These are phyloP conservation scores for Crucibulum laeve DNA, from an alignment of 768 basidiomycete genomes.

Conservation along the genomic window DNA sequence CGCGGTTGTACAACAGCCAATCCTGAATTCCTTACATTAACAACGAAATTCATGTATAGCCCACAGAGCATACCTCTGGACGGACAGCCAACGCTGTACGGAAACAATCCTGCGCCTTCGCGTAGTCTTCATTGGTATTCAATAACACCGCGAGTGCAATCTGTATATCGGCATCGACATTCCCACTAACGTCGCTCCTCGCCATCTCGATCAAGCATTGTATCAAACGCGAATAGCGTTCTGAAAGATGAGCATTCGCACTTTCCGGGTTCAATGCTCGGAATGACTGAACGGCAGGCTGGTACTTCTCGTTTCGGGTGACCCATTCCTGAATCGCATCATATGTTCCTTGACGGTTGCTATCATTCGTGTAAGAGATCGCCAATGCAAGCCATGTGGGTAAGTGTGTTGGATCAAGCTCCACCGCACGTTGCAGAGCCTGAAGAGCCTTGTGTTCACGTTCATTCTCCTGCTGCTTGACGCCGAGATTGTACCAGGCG, in stretches of 20 bases:
- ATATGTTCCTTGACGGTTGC: slow-evolving; percentile 67
- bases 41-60: slow-evolving; percentile 4
- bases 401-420: slow-evolving; percentile 73
- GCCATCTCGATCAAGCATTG: slow-evolving; percentile 83
- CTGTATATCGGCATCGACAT: slow-evolving; percentile 92
- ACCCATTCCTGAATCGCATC: slow-evolving; percentile 86
- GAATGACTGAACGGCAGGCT: slow-evolving; percentile 36
- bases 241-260: slow-evolving; percentile 18
- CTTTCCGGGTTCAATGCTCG: slow-evolving; percentile 25
- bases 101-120: slow-evolving; percentile 94
- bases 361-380: slow-evolving; percentile 89
- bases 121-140: slow-evolving; percentile 93
- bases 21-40: slow-evolving; percentile 45
- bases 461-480: slow-evolving; percentile 98
- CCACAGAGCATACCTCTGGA: slow-evolving; percentile 60
- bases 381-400: slow-evolving; percentile 89
- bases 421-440: slow-evolving; percentile 76
- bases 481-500: slow-evolving; percentile 90
- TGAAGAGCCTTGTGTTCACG: slow-evolving; percentile 86
- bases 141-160: slow-evolving; percentile 90
- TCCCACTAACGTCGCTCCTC: slow-evolving; percentile 46
- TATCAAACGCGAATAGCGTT: slow-evolving; percentile 53
- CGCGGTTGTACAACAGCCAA: slow-evolving; percentile 88
- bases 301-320: slow-evolving; percentile 53
- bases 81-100: slow-evolving; percentile 79